phyloP scores from a whole-genome alignment of 208 protist genomes.

The Trypanosoma mega region DNA sequence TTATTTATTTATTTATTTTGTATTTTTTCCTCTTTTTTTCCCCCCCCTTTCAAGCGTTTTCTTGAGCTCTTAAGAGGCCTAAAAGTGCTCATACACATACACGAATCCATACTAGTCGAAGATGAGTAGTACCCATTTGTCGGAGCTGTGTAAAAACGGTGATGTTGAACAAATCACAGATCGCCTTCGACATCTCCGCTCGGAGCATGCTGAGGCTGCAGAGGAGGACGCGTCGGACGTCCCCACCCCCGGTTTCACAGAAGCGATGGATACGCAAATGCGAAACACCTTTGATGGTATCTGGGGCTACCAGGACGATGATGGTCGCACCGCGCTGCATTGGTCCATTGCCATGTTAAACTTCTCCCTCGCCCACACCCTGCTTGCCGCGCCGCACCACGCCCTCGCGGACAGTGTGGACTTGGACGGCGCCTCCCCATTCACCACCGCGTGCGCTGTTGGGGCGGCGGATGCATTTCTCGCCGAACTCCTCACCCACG shows the following conservation, averaged over 20 bases:
- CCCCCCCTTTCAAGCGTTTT: background rate
- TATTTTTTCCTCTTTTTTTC: background rate
- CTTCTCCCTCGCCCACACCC: constrained; percentile 55
- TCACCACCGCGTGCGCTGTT: constrained; percentile 79
- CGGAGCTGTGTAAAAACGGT: constrained; percentile 10
- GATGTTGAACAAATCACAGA: constrained; percentile 3
- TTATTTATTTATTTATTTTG: background rate
- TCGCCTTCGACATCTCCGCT: constrained; percentile 4
- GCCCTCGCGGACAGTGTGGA: constrained; percentile 74
- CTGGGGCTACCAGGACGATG: constrained; percentile 76
- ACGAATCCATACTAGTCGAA: no score
- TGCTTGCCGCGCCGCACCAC: constrained; percentile 60
- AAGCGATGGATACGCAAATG: constrained; percentile 11
- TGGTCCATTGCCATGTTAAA: constrained; percentile 84
- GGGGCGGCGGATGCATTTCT: constrained; percentile 64
- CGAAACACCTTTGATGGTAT: constrained; percentile 40
- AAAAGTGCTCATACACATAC: no score
- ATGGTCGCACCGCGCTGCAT: constrained; percentile 88
- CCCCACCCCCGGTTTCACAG: background rate
- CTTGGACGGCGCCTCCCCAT: constrained; percentile 64
- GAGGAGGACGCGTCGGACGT: constrained; percentile 4
- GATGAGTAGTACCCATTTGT: background rate
- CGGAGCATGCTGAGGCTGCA: background rate
- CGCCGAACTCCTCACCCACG: constrained; percentile 40
- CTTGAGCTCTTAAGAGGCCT: background rate